A percentile compares a stretch with the other conserved stretches of the same genome.
Evolutionary conservation across 768 basidiomycete species (phyloP).

Genomic region (Coprinopsis cinerea): DNA sequence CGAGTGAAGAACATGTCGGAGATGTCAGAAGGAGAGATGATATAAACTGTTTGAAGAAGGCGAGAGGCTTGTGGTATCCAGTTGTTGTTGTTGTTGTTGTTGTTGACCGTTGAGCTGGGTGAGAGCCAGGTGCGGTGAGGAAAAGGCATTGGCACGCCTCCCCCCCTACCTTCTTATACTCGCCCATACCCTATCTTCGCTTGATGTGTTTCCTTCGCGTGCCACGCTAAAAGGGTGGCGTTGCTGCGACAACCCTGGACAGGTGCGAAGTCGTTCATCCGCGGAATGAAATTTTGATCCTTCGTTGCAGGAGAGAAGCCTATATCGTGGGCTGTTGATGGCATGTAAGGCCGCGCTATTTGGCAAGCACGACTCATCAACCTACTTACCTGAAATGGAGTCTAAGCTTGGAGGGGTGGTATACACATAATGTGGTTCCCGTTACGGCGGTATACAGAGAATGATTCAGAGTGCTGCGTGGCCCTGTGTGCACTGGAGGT

Average conservation of each 20-base stretch:
- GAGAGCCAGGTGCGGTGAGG: neutral
- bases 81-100: too few species aligned
- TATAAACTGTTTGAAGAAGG: neutral
- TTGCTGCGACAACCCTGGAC: conserved; percentile 5
- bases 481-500: neutral
- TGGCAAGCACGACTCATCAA: neutral
- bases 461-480: neutral
- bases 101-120: neutral
- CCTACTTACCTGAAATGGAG: neutral
- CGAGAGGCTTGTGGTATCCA: neutral
- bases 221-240: neutral
- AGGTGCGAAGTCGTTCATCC: neutral
- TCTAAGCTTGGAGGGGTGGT: neutral
- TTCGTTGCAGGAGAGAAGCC: neutral
- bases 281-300: conserved; percentile 2
- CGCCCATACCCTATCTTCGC: neutral
- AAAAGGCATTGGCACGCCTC: neutral
- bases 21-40: neutral
- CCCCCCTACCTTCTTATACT: neutral
- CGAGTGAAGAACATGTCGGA: conserved; percentile 10
- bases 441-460: neutral
- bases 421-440: too few species aligned
- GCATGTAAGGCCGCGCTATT: neutral
- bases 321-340: neutral
- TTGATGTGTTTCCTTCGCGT: neutral